These are phyloP conservation scores for Prunus yedoensis DNA, from an alignment of 331 rosid species.

Conservation along the genomic window DNA sequence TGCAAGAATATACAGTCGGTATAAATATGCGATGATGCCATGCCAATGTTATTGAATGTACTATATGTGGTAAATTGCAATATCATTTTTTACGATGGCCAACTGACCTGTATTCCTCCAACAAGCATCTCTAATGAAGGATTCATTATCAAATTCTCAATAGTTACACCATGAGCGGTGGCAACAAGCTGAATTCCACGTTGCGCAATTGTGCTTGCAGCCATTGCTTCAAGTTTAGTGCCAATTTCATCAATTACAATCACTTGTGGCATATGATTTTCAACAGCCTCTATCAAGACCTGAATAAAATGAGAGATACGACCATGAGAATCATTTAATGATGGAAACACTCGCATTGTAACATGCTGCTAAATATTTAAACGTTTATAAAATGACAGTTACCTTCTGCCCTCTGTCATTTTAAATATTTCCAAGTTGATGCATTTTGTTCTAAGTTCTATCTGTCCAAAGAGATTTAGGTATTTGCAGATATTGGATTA, in stretches of 20 bases:
- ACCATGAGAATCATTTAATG: constrained; percentile 13
- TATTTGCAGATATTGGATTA: not conserved
- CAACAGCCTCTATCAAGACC: constrained; percentile 98
- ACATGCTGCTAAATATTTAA: too few relatives aligned
- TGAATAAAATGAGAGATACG: constrained; percentile 30
- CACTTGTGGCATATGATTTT: constrained; percentile 99
- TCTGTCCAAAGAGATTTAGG: too few relatives aligned
- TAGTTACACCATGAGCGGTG: constrained; percentile 96
- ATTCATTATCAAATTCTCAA: constrained; percentile 86
- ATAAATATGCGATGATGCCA: not conserved
- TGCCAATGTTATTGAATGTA: constrained; percentile 3
- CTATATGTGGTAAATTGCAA: not conserved
- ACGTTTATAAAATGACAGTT: not conserved
- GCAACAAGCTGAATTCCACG: constrained; percentile 98
- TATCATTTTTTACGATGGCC: constrained; percentile 11
- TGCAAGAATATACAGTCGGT: not conserved
- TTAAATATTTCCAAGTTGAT: not conserved
- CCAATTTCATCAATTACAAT: constrained; percentile 95
- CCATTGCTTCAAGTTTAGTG: constrained; percentile 98
- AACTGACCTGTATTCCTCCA: constrained; percentile 90
- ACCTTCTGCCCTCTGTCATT: not conserved
- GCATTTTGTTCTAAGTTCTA: too few relatives aligned
- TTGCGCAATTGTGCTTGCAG: constrained; percentile 95
- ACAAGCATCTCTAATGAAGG: constrained; percentile 95
- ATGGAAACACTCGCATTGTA: not conserved